Evolutionary conservation across 305 asterid species (phyloP).

Genomic region (Rubia tinctorum): DNA sequence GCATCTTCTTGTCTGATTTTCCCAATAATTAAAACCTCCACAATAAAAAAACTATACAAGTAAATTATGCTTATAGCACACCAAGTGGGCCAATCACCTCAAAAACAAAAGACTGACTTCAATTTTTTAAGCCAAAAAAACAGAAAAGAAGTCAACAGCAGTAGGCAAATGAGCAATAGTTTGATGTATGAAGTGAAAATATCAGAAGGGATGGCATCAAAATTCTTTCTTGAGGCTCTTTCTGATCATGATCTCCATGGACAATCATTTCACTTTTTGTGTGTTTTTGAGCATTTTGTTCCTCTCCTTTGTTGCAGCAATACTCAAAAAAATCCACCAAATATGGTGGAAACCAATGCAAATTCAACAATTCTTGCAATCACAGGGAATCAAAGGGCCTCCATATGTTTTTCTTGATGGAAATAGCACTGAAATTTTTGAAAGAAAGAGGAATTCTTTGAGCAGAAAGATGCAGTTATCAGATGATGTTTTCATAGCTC

Average conservation of each 20-base stretch:
- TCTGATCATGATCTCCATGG: not conserved
- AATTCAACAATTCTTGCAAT: conserved; percentile 29
- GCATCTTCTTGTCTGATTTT: not conserved
- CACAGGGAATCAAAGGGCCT: conserved; percentile 62
- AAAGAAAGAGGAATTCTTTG: conserved; percentile 28
- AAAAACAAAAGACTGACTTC: not conserved
- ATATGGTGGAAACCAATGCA: conserved; percentile 46
- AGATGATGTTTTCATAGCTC: conserved; percentile 39
- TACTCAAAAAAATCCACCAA: conserved; percentile 14
- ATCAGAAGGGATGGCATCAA: not conserved
- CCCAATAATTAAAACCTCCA: not conserved
- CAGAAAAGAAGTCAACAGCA: conserved; percentile 3
- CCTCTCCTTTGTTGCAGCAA: not conserved
- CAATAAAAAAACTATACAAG: not conserved
- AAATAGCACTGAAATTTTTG: conserved; percentile 35
- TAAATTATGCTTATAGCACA: not conserved
- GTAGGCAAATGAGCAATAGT: not conserved
- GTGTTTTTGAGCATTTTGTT: not conserved
- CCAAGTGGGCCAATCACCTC: not conserved
- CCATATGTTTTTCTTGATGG: conserved; percentile 45
- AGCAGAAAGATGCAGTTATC: conserved; percentile 28
- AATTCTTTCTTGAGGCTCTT: not conserved
- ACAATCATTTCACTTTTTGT: not conserved
- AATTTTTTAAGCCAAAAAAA: not conserved
- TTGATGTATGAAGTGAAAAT: not conserved